These are phyloP conservation scores for Arthroderma sp. DNA, from an alignment of 2,329 filamentous ascomycete genomes.

Conservation along the genomic window DNA sequence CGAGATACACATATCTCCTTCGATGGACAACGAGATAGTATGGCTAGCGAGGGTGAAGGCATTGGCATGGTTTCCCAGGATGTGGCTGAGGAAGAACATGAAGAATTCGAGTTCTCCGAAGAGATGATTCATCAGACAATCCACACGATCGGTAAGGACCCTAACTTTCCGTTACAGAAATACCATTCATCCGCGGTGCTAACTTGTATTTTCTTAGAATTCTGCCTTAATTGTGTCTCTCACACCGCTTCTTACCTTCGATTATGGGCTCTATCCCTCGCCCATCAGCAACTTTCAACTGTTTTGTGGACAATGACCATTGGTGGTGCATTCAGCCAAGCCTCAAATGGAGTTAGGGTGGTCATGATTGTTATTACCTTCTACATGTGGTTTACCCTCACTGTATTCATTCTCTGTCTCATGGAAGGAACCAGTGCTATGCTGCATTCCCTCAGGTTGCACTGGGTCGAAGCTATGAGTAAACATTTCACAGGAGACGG, in stretches of 20 bases:
- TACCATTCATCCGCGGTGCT: background rate
- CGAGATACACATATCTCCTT: conserved; percentile 48
- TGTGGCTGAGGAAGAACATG: conserved; percentile 65
- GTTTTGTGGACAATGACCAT: conserved; percentile 97
- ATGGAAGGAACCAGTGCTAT: conserved; percentile 97
- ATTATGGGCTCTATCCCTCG: conserved; percentile 92
- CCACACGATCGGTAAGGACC: conserved; percentile 77
- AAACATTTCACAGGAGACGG: conserved; percentile 92
- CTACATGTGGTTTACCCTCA: conserved; percentile 79
- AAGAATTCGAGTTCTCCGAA: conserved; percentile 95
- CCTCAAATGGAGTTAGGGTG: conserved; percentile 53
- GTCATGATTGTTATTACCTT: conserved; percentile 73
- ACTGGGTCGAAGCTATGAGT: conserved; percentile 96
- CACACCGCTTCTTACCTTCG: conserved; percentile 97
- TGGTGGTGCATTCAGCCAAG: conserved; percentile 54
- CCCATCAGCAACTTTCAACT: conserved; percentile 91
- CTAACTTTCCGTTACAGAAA: background rate
- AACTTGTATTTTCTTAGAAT: conserved; percentile 47
- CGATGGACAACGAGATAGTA: conserved; percentile 42
- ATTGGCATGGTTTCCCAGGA: conserved; percentile 82
- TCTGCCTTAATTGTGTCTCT: conserved; percentile 97
- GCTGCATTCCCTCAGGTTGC: conserved; percentile 80
- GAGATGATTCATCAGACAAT: conserved; percentile 99
- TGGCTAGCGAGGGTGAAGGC: conserved; percentile 65
- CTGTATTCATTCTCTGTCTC: conserved; percentile 65